phyloP scores from a whole-genome alignment of 495 filamentous ascomycete species.

The Aspergillus diversus region DNA sequence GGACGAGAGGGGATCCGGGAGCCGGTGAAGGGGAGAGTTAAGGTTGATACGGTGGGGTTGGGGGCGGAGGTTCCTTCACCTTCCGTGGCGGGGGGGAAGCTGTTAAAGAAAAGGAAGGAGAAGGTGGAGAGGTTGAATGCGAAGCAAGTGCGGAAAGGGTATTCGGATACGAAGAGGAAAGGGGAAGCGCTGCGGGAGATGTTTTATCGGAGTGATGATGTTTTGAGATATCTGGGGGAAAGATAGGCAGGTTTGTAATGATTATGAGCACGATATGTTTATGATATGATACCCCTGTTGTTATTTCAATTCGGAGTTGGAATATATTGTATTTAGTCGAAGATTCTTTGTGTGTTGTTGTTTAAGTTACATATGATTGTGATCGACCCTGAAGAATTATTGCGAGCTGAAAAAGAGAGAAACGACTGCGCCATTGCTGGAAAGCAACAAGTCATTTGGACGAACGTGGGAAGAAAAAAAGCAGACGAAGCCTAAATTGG shows the following conservation, averaged over 20 bases:
- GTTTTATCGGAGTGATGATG: constrained; percentile 70
- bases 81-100: constrained; percentile 28
- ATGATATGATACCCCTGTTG: constrained; percentile 23
- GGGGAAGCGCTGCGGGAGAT: constrained; percentile 63
- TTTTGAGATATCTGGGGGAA: constrained; percentile 71
- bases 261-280: constrained; percentile 6
- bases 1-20: constrained; percentile 72
- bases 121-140: constrained; percentile 64
- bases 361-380: not conserved
- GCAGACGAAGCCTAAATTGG: no score
- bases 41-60: constrained; percentile 75
- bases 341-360: not conserved
- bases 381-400: no score
- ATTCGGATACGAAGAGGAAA: constrained; percentile 62
- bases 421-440: no score
- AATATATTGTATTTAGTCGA: not conserved
- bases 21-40: constrained; percentile 73
- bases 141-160: constrained; percentile 65
- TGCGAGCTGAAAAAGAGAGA: no score
- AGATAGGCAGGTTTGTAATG: constrained; percentile 11
- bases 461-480: no score
- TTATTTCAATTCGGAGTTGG: not conserved
- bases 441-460: no score
- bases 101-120: constrained; percentile 28
- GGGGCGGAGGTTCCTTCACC: constrained; percentile 46